phyloP scores from a whole-genome alignment of 768 basidiomycete genomes.

The Mrakia blollopis region DNA sequence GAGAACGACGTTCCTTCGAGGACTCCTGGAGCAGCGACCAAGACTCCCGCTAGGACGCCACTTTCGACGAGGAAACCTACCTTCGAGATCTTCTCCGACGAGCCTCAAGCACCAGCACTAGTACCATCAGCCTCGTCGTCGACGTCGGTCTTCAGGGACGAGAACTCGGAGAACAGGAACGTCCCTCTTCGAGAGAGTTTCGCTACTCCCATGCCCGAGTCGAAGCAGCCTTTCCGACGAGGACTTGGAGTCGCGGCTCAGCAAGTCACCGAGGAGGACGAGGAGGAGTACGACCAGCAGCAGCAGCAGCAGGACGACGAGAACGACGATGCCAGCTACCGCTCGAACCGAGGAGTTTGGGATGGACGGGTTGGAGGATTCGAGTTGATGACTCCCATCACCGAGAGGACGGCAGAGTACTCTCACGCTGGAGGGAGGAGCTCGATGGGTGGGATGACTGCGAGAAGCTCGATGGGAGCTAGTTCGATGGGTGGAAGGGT shows the following conservation, averaged over 20 bases:
- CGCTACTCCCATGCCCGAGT: slow-evolving; percentile 29
- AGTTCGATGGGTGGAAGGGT: slow-evolving; percentile 26
- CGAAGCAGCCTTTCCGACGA: slow-evolving; percentile 22
- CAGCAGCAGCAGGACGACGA: slow-evolving; percentile 26
- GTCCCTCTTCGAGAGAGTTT: slow-evolving; percentile 11
- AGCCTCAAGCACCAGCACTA: background rate
- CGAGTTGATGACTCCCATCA: slow-evolving; percentile 95
- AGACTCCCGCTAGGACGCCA: slow-evolving; percentile 37
- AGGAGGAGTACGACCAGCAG: slow-evolving; percentile 30
- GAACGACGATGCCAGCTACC: slow-evolving; percentile 28
- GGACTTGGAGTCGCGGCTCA: slow-evolving; percentile 10
- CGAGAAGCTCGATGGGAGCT: slow-evolving; percentile 11
- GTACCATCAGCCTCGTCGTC: background rate
- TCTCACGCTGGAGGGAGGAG: slow-evolving; percentile 48
- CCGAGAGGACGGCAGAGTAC: slow-evolving; percentile 86
- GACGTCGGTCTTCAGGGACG: slow-evolving; percentile 12
- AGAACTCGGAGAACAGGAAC: slow-evolving; percentile 32
- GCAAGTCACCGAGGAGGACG: slow-evolving; percentile 34
- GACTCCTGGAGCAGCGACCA: slow-evolving; percentile 13
- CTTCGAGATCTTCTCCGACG: slow-evolving; percentile 33
- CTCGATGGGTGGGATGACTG: slow-evolving; percentile 21
- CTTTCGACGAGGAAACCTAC: slow-evolving; percentile 30
- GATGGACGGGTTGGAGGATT: slow-evolving; percentile 48
- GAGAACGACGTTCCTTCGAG: slow-evolving; percentile 34
- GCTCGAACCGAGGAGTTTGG: slow-evolving; percentile 33